Base-by-base conservation (phyloP, 192 early-diverging fungal genomes). In the Pilobolus umbonatus region DNA sequence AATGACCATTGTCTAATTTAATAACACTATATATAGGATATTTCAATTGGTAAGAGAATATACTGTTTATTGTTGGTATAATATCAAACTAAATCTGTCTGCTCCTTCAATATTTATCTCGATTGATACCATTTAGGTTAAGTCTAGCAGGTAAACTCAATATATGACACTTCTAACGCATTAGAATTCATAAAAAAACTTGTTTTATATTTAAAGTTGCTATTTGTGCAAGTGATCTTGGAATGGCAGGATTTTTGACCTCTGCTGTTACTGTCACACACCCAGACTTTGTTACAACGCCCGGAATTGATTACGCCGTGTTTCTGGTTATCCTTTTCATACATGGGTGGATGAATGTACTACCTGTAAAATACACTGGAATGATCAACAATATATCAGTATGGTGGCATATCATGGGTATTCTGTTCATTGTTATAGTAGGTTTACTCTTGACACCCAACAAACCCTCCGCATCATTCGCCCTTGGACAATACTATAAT, bases 321-420 rank as follows among this genome's bases (percentile, higher is more conserved):
- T 78, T 71, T 21, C 54, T 74, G 12, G 76, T 60, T 0, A 73
- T 78, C 32, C 51, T 78, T 24, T 49, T 78, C n/a, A 35, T 78
- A 19, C 74, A 75, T 29, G 76, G 72, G 3, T 28, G 71, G 24
- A 62, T 78, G 56, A 78, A 75, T 34, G 65, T 67, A 1, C 17
- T 75, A 55, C 67, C 70, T 7, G 61, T 75, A 2, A 55, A 55
- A 42, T 45, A 64, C 48, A 75, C 68, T 28, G 74, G 69, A 21
- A 36, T 71, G 8, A 69, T 75, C 38, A 75, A 75, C 60, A 65
- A 65, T 35, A 39, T 75, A 7, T 71, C 74, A 8, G 64, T 67
- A 67, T 69, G 53, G 45, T 52, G 49, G 49, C 49, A 51, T 50
- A 50, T 62, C 22, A 51, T 54, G 22, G 51, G 51, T 62, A 55